A percentile compares a stretch with the other conserved stretches of the same genome.
These are phyloP conservation scores for Blepharisma undulans DNA, from an alignment of 169 alveolate genomes.

Conservation along the genomic window DNA sequence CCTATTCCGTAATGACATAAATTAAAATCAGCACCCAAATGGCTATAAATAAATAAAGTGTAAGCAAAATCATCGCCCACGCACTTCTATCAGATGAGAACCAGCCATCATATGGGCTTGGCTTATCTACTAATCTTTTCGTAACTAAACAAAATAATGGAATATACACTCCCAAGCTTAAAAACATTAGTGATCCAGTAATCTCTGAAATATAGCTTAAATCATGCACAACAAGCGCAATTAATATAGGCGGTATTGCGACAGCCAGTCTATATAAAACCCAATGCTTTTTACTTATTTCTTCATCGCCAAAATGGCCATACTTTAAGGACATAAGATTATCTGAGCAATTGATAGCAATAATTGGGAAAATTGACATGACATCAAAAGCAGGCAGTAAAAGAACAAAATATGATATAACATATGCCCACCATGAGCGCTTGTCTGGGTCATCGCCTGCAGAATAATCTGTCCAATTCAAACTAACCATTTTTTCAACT, in stretches of 20 bases:
- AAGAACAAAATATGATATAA: not conserved
- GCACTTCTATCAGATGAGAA: not conserved
- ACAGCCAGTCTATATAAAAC: not conserved
- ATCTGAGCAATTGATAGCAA: not conserved
- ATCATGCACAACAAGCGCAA: not conserved
- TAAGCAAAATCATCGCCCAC: not conserved
- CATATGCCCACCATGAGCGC: constrained; percentile 18
- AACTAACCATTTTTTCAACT: not conserved
- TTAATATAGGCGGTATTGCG: not conserved
- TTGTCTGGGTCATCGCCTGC: not conserved
- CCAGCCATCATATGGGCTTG: not conserved
- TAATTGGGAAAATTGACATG: not conserved
- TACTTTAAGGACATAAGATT: not conserved
- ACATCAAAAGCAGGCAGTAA: constrained; percentile 25
- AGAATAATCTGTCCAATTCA: not conserved
- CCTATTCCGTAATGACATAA: too few relatives aligned
- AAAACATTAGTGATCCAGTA: not conserved
- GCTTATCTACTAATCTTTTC: not conserved
- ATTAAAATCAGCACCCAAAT: too few relatives aligned
- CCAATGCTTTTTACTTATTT: not conserved
- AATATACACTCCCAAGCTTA: not conserved
- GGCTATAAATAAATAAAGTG: too few relatives aligned
- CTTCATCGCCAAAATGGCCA: not conserved
- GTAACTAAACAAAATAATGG: not conserved
- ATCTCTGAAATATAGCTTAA: not conserved